Conservation (phyloP, 805 yeast genomes). For the Candida pseudoglaebosa region DNA sequence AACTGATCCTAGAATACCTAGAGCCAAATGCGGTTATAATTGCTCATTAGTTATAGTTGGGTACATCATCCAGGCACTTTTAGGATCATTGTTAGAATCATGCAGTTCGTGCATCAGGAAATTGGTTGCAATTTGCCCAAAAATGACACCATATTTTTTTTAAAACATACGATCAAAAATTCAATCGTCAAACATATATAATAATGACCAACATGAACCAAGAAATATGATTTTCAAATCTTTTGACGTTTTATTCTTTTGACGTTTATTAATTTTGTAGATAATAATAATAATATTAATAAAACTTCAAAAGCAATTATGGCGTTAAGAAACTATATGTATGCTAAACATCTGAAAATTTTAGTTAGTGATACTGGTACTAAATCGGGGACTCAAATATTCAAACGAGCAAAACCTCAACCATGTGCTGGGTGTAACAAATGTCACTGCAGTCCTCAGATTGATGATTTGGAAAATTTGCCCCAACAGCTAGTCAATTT, state of each 20-base stretch:
- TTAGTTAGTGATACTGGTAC: constrained; percentile 8
- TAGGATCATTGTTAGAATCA: too few species aligned
- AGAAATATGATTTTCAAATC: too few species aligned
- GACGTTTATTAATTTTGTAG: too few species aligned
- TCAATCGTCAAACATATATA: background rate
- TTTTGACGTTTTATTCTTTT: too few species aligned
- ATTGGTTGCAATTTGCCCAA: constrained; percentile 1
- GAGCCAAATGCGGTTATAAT: too few species aligned
- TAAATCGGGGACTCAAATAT: background rate
- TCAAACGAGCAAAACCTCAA: constrained; percentile 3
- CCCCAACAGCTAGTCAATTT: background rate
- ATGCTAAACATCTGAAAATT: constrained; percentile 33
- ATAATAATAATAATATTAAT: too few species aligned
- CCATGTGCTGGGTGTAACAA: constrained; percentile 1
- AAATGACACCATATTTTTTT: background rate
- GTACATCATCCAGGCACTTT: too few species aligned
- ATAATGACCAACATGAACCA: too few species aligned
- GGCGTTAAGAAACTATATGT: constrained; percentile 41
- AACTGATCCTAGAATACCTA: too few species aligned
- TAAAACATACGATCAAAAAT: background rate
- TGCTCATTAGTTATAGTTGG: too few species aligned
- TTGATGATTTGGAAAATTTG: constrained; percentile 5
- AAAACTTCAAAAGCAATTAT: too few species aligned
- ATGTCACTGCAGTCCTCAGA: constrained; percentile 3
- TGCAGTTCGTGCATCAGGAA: background rate